These are phyloP conservation scores for Tilletia walkeri DNA, from an alignment of 1,284 basidiomycete genomes.

Conservation along the genomic window DNA sequence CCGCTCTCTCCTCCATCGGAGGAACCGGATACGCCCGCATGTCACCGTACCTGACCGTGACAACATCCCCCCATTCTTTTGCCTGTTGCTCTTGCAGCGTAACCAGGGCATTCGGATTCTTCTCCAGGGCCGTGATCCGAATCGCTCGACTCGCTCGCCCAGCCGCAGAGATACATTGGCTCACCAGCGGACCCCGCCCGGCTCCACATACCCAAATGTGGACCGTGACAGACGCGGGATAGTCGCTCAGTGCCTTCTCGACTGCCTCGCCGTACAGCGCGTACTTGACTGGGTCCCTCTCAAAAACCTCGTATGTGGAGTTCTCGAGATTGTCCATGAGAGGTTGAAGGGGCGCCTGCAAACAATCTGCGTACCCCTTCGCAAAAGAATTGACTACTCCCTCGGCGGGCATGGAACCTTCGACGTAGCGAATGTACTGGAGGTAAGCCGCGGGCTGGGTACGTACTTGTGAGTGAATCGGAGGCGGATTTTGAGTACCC, in stretches of 20 bases:
- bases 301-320: conserved; percentile 94
- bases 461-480: conserved; percentile 56
- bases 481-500: conserved; percentile 38
- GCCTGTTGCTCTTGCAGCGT: conserved; percentile 46
- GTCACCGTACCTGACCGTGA: conserved; percentile 83
- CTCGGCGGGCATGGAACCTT: conserved; percentile 38
- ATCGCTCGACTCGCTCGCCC: conserved; percentile 66
- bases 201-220: conserved; percentile 75
- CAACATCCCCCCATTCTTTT: conserved; percentile 73
- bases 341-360: conserved; percentile 92
- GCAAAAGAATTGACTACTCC: conserved; percentile 72
- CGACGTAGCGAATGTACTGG: conserved; percentile 66
- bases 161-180: conserved; percentile 76
- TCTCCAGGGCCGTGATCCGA: conserved; percentile 81
- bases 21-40: conserved; percentile 74
- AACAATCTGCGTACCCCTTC: conserved; percentile 86
- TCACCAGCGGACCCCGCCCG: conserved; percentile 89
- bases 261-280: conserved; percentile 79
- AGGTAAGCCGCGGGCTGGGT: conserved; percentile 85
- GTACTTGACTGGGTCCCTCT: conserved; percentile 96
- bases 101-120: conserved; percentile 65
- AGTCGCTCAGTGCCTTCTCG: conserved; percentile 67
- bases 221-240: conserved; percentile 61
- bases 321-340: conserved; percentile 95
- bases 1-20: conserved; percentile 66